A percentile compares a stretch with the other conserved stretches of the same genome.
Evolutionary conservation across 441 rosid species (phyloP).

Genomic region (Eutrema salsugineum): DNA sequence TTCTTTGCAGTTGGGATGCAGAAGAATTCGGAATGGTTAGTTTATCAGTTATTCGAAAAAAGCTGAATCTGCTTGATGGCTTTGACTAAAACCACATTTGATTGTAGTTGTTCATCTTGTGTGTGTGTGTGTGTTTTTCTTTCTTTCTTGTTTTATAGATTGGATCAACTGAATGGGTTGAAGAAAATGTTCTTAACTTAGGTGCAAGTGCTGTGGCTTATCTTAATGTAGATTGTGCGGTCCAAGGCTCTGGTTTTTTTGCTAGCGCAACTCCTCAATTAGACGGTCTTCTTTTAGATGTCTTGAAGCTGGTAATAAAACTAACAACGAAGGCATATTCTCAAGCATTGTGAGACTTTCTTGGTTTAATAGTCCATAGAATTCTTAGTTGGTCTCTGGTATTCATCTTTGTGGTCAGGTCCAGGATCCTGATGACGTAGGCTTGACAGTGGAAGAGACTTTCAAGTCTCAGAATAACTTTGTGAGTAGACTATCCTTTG

Average conservation of each 20-base stretch:
- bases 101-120: neutral
- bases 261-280: constrained; percentile 88
- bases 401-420: constrained; percentile 44
- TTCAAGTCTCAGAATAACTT: constrained; percentile 43
- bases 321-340: neutral
- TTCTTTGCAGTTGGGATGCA: constrained; percentile 94
- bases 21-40: constrained; percentile 98
- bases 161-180: constrained; percentile 99
- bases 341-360: neutral
- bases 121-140: neutral
- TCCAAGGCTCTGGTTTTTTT: constrained; percentile 93
- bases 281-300: constrained; percentile 68
- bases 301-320: constrained; percentile 57
- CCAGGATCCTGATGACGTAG: constrained; percentile 64
- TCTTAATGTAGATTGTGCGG: constrained; percentile 93
- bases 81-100: neutral
- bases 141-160: constrained; percentile 31
- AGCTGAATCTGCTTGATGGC: neutral
- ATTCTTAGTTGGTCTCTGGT: neutral
- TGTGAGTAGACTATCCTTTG: constrained; percentile 20
- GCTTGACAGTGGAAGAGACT: constrained; percentile 51
- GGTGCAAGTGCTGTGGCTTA: constrained; percentile 88
- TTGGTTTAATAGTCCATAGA: neutral
- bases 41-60: constrained; percentile 17
- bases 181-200: constrained; percentile 72